phyloP scores from a whole-genome alignment of 139 green algal species.

The Monoraphidium neglectum region DNA sequence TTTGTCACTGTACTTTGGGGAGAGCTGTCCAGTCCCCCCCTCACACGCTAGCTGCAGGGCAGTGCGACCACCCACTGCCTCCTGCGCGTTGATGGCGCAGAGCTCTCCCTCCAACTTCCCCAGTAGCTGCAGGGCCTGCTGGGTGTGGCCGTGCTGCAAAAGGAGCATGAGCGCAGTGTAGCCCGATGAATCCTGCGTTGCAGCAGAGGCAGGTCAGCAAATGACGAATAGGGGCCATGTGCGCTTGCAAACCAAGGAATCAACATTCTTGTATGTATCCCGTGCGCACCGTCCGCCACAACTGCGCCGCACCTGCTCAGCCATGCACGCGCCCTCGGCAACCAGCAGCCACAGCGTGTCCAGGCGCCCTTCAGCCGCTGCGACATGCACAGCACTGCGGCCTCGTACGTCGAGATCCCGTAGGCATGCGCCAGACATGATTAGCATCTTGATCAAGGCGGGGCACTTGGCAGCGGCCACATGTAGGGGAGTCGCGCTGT shows the following conservation, averaged over 20 bases:
- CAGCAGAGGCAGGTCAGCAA: not conserved
- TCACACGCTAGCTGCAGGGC: too few species aligned
- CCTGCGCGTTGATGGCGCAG: not conserved
- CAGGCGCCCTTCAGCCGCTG: not conserved
- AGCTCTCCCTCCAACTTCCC: not conserved
- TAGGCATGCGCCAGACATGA: too few species aligned
- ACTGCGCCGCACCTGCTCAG: not conserved
- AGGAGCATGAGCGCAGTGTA: conserved; percentile 27
- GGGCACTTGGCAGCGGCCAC: not conserved
- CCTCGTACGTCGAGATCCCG: too few species aligned
- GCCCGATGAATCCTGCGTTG: not conserved
- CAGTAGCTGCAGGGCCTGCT: conserved; percentile 19
- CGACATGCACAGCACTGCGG: too few species aligned
- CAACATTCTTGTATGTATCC: not conserved
- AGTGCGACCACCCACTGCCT: not conserved
- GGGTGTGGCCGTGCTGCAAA: conserved; percentile 2
- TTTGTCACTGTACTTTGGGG: too few species aligned
- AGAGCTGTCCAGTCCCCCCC: too few species aligned
- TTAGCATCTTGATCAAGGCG: not conserved
- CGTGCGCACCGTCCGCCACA: not conserved
- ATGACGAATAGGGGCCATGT: not conserved
- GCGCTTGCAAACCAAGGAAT: not conserved
- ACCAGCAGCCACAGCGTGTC: not conserved
- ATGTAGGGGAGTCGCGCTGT: conserved; percentile 15
- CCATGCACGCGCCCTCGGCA: conserved; percentile 1